Evolutionary conservation across 164 flowering plant species (phyloP), one percentile per base, ranked within the genome.

Genomic region (Umbilicus rupestris): DNA sequence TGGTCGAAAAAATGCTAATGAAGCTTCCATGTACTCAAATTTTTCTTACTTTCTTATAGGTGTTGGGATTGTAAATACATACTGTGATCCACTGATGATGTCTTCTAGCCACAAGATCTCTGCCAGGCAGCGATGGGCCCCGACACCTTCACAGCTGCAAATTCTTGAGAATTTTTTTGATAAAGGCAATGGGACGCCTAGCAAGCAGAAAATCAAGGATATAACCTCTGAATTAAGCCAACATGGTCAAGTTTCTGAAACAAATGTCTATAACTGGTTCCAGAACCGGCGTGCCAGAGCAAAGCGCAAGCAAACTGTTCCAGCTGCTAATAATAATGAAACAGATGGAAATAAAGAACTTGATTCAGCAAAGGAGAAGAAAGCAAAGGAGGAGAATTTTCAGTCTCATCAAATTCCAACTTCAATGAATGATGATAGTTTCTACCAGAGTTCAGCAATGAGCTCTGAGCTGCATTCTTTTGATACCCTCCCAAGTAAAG

Each of bases 71-170:
- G 99, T 93, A 72, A 87, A 80, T 72, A 62, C 85, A 24, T 91
- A 91, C 66, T 86, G 88, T 72, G 99, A 95, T 69, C 86, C 97
- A 10, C 70, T 89, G 59, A 76, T 92, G 84, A 66, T 86, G 50
- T 79, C 88, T 50, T 73, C 73, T 26, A 85, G 88, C 35, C 95
- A 86, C 75, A 91, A 89, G 74, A 85, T 89, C 45, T 82, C 89
- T 16, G 81, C 94, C 8, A 83, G 99, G 70, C 99, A 95, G 74
- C 78, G 97, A 17, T 95, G 99, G 99, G 88, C 97, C 47, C 99
- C 97, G 7, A 90, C 96, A 1, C 87, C 97, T 0, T 73, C 83
- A 73, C 99, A 92, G 82, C 97, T 95, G 63, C 99, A 87, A 68
- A 86, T 88, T 77, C 86, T 95, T 20, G 97, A 95, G 81, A 81